Conservation (phyloP, 2,329 filamentous ascomycete genomes). For the Verticillium nubilum region DNA sequence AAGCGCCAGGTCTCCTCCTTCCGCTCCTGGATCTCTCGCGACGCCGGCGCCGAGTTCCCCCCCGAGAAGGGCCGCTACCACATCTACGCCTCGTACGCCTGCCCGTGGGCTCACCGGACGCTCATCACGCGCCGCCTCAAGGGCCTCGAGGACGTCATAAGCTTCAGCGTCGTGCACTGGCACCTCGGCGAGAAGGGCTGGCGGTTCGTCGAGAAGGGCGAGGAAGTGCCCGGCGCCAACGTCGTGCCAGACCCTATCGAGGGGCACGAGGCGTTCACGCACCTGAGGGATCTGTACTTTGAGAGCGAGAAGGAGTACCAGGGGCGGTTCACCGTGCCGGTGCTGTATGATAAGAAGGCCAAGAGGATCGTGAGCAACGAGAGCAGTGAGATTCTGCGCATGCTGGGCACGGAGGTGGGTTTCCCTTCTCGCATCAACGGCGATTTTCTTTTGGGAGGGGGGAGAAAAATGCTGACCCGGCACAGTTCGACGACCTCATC, state of each 20-base stretch:
- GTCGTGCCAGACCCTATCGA: constrained; percentile 64
- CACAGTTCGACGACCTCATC: constrained; percentile 61
- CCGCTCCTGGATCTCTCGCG: constrained; percentile 70
- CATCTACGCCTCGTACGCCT: constrained; percentile 90
- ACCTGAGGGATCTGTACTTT: constrained; percentile 79
- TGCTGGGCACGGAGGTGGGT: constrained; percentile 63
- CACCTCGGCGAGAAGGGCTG: constrained; percentile 70
- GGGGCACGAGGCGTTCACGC: constrained; percentile 61
- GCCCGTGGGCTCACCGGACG: constrained; percentile 87
- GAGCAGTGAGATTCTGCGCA: constrained; percentile 86
- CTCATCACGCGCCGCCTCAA: constrained; percentile 87
- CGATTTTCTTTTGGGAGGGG: background rate
- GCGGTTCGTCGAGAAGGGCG: constrained; percentile 63
- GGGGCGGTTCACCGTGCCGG: constrained; percentile 83
- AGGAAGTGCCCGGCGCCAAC: constrained; percentile 49
- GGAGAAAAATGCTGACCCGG: background rate
- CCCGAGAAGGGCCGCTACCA: constrained; percentile 89
- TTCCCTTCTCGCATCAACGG: background rate
- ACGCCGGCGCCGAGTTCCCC: constrained; percentile 68
- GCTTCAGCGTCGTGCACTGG: constrained; percentile 84
- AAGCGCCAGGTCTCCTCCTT: constrained; percentile 83
- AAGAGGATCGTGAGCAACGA: constrained; percentile 85
- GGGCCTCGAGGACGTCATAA: constrained; percentile 80
- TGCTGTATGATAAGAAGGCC: constrained; percentile 73
- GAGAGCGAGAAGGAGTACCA: constrained; percentile 63